phyloP scores from a whole-genome alignment of 202 grass and related monocot genomes.

The Tripidium arundinaceum region DNA sequence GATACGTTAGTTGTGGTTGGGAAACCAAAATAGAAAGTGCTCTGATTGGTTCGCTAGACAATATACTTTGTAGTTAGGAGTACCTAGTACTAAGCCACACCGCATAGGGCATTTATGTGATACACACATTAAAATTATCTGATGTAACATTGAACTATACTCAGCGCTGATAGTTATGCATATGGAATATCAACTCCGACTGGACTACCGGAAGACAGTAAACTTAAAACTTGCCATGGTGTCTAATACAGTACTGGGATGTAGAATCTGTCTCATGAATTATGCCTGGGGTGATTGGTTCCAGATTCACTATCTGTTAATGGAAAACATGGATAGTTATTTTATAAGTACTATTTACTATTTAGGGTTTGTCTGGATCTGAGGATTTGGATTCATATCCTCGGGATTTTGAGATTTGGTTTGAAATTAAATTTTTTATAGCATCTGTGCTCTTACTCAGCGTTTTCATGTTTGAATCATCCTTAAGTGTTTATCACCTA shows the following conservation, averaged over 20 bases:
- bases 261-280: not conserved
- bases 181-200: not conserved
- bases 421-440: not conserved
- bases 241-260: not conserved
- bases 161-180: not conserved
- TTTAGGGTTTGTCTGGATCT: not conserved
- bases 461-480: constrained; percentile 12
- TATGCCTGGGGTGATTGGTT: not conserved
- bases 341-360: not conserved
- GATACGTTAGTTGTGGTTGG: not conserved
- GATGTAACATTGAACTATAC: not conserved
- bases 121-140: not conserved
- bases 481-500: constrained; percentile 15
- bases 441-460: not conserved
- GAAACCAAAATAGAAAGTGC: not conserved
- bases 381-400: not conserved
- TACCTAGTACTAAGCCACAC: not conserved
- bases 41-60: not conserved
- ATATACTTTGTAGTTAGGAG: not conserved
- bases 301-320: not conserved
- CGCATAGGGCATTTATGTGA: not conserved
- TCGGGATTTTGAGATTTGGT: not conserved
- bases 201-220: not conserved
- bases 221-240: not conserved
- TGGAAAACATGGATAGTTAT: not conserved